Base-by-base conservation (phyloP, 495 filamentous ascomycete species). In the Glarea lozoyensis region DNA sequence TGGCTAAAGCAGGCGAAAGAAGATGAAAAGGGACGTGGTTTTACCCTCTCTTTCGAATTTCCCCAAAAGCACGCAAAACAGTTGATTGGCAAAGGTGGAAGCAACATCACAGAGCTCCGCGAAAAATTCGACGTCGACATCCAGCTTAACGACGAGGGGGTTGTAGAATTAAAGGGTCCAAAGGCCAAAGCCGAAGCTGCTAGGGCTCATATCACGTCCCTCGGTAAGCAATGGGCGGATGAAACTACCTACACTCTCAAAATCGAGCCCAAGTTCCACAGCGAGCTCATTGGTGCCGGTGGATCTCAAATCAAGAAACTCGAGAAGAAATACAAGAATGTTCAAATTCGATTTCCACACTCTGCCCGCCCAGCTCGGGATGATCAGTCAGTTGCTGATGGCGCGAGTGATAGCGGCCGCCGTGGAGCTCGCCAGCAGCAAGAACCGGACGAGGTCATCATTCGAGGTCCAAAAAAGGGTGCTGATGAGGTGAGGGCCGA, bases 101-200 rank as follows among this genome's bases (percentile, higher is more conserved):
- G 88, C 64, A 90, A 90, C 61, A 92, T 97, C 64, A 86, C 86
- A 47, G 89, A 93, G 57, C 70, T 95, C n/a, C 84, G 88, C 13
- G 92, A 97, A 23, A 87, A 92, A 58, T 94, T 93, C 52, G 93
- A 97, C 58, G 93, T 99, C 23, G 92, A 97, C 33, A 96, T 99
- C 52, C 85, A 93, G 57, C 78, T 97, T 24, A 84, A 94, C 33
- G 72, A 80, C 43, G n/a, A n/a, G n/a, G 76, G 77, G 17, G 70
- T 70, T 46, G 73, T 78, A n/a, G 70, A 74, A 44, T 63, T 81
- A 10, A 78, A 72, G 48, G 77, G 76, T 29, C 72, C 75, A 22
- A 70, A 72, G 54, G 71, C 72, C 27, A 76, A 78, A 67, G 86
- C 88, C 6, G 87, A 94, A 57, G 82, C 78, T 19, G 84, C 85